Evolutionary conservation across 2,329 filamentous ascomycete genomes (phyloP).

Genomic region (Huntiella decipiens): DNA sequence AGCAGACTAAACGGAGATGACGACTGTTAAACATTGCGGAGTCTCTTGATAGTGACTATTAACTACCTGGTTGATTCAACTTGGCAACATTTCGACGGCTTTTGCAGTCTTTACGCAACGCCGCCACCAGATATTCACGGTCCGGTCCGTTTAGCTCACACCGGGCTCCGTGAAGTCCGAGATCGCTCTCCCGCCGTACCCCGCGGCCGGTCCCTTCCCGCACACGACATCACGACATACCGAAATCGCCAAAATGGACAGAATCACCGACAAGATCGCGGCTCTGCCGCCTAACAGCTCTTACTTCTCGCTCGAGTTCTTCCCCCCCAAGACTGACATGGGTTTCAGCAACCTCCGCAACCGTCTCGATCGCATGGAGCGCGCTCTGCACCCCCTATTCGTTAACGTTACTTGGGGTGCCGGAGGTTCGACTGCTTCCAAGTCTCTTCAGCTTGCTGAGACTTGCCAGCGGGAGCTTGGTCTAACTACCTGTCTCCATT

Average conservation of each 20-base stretch:
- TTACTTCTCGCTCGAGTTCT: conserved; percentile 98
- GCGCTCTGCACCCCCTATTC: conserved; percentile 76
- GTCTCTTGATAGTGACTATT: no score
- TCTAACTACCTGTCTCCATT: conserved; percentile 82
- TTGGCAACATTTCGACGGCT: no score
- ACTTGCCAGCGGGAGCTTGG: conserved; percentile 83
- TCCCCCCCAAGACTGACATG: conserved; percentile 92
- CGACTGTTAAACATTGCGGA: no score
- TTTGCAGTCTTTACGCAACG: no score
- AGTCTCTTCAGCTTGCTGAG: conserved; percentile 86
- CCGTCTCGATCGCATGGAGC: conserved; percentile 86
- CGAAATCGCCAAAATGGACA: conserved; percentile 40
- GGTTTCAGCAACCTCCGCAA: conserved; percentile 86
- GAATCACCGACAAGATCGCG: conserved; percentile 88
- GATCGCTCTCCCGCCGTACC: no score
- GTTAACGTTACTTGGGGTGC: conserved; percentile 97
- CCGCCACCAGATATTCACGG: no score
- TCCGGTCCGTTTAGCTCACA: no score
- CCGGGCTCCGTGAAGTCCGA: no score
- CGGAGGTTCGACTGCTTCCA: conserved; percentile 74
- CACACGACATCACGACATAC: no score
- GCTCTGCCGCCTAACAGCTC: conserved; percentile 61
- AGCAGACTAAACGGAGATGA: no score
- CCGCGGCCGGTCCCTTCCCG: no score
- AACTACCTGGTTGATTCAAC: no score